Evolutionary conservation across 768 basidiomycete genomes (phyloP).

Genomic region (Suillus fuscotomentosus): DNA sequence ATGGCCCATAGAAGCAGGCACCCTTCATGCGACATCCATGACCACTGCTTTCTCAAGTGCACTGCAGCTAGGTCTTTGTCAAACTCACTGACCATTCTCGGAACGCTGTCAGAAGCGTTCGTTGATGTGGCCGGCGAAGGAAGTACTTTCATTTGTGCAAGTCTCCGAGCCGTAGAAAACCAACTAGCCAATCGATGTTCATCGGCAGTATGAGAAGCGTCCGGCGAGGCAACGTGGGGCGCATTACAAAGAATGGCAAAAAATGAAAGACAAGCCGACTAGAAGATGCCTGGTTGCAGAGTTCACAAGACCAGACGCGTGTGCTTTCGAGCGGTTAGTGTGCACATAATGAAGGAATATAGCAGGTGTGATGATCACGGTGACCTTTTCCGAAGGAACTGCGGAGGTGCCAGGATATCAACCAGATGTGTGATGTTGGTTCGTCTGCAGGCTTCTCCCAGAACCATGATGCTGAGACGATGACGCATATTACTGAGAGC

Average conservation of each 20-base stretch:
- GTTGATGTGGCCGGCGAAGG: constrained; percentile 25
- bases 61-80: constrained; percentile 31
- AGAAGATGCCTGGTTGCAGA: background rate
- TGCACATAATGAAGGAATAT: background rate
- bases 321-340: background rate
- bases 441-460: constrained; percentile 33
- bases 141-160: background rate
- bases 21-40: constrained; percentile 32
- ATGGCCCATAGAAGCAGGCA: constrained; percentile 29
- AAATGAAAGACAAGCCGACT: background rate
- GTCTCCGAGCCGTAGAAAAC: background rate
- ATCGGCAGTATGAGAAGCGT: background rate
- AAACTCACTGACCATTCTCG: constrained; percentile 34
- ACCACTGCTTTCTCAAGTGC: constrained; percentile 39
- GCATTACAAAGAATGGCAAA: background rate
- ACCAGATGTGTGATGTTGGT: constrained; percentile 55
- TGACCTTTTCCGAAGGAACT: constrained; percentile 26
- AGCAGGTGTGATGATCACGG: background rate
- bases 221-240: background rate
- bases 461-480: constrained; percentile 24
- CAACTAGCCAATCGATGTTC: background rate
- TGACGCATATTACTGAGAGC: constrained; percentile 35
- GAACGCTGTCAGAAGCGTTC: constrained; percentile 36
- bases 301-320: background rate
- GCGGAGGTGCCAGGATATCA: constrained; percentile 54